Base-by-base conservation (phyloP, 1,284 basidiomycete genomes). In the Tetrapyrgos nigripes region DNA sequence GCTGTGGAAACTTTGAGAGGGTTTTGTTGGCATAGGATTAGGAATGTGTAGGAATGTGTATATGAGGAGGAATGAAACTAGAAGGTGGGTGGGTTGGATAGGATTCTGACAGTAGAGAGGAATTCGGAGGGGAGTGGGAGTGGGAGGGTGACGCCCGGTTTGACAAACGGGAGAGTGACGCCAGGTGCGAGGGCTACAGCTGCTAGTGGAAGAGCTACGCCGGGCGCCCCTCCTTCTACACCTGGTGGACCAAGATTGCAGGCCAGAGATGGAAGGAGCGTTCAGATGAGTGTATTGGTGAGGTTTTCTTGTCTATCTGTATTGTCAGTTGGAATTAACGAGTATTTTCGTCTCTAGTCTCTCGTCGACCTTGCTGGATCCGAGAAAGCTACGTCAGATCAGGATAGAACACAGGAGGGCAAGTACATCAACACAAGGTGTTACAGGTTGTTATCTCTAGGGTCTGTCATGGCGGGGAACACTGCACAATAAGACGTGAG, bases 321-420 rank as follows among this genome's bases (percentile, higher is more conserved):
- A 13, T 40, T 48, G 4, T 40, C 8, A 9, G 6, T n/a, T n/a
- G 37, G 19, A 4, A 53, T 52, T 28, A 13, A 35, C 26, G n/a
- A n/a, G n/a, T n/a, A n/a, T n/a, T n/a, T n/a, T 54, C 27, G 19
- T 70, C 61, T 70, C 57, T 68, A 94, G 83, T 92, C 87, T 72
- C 81, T 97, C 47, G 96, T 97, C 62, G 96, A 99, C 81, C 81
- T 99, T n/a, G 97, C 97, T 47, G 97, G 97, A 1, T 97, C 94
- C 1, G 97, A 99, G 72, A 95, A 92, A 72, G 95, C 96, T 3
- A 97, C 96, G 2, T 93, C 91, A 8, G 94, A 96, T 75, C 96
- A 94, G 72, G 94, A 97, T 59, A 80, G 96, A 53, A 94, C 95
- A 26, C 83, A 89, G 55, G 96, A 98, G 74, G 96, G 96, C 26